Evolutionary conservation across 331 rosid genomes (phyloP), one percentile per base, ranked within the genome.

Genomic region (Cydonia oblonga): DNA sequence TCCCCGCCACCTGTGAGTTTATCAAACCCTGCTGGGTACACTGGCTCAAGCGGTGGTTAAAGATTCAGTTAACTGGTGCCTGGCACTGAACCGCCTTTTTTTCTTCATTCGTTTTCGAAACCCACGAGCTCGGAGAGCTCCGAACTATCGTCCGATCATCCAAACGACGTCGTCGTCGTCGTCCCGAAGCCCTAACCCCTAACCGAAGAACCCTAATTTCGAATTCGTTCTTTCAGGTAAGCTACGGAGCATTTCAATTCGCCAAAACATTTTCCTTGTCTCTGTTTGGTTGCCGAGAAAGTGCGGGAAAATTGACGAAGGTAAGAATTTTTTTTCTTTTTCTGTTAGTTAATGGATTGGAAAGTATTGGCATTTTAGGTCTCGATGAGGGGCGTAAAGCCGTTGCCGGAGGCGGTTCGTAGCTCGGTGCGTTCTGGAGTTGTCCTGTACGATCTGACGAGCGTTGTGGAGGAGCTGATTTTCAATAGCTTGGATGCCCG

Each of bases 391-490:
- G 82, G 53, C 72, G 81, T 91, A 69, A 84, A 75, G 78, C 85
- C 83, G 26, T 78, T 93, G 85, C 83, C 90, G 5, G 87, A 78
- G 61, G 70, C 79, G 8, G 82, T 85, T 42, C 88, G 96, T 24
- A 90, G 89, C 64, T 85, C 89, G 9, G 77, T 89, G 74, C 96
- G 96, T 59, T 82, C 98, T 19, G 92, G 92, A 62, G 73, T 86
- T 80, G 61, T 88, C 70, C 58, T 89, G 71, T 89, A 83, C 79
- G 96, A 90, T 80, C 68, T 84, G 57, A 66, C 96, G 9, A 79
- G 93, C 59, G 89, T 93, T 66, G 96, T 90, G 26, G 97, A 90
- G 84, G 97, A 93, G 81, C 90, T 93, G 12, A 81, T 93, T 73
- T 91, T 83, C 82, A 93, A 93, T 65, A 86, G 93, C 77, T 84